Conservation (phyloP, 345 rosid genomes). For the Eucalyptus grandis region DNA sequence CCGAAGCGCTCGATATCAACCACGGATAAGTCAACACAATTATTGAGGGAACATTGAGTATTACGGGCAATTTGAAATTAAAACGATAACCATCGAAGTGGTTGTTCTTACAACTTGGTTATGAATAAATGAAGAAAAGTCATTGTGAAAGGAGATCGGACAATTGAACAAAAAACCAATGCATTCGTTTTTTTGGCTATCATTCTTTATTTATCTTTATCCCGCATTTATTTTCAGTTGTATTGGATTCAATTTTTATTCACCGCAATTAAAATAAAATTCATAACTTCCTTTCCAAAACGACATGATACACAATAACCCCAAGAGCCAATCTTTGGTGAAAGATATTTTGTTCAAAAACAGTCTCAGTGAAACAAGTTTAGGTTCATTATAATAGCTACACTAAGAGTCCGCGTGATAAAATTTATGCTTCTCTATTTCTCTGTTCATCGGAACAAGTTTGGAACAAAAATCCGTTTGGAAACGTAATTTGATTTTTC, state of each 20-base stretch:
- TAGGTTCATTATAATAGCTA: neutral
- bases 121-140: neutral
- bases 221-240: neutral
- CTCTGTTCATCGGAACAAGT: accelerated
- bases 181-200: neutral
- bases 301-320: accelerated
- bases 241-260: neutral
- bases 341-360: neutral
- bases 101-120: neutral
- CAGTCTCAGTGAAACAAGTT: accelerated
- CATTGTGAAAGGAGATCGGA: neutral
- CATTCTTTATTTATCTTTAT: neutral
- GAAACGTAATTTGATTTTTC: accelerated
- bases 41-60: neutral
- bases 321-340: neutral
- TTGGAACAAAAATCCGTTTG: accelerated
- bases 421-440: too few species aligned
- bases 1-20: neutral
- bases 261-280: too few species aligned
- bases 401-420: accelerated
- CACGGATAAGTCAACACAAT: neutral
- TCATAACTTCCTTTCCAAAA: neutral
- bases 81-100: neutral
- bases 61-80: neutral
- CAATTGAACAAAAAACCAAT: neutral